Base-by-base conservation (phyloP, 139 green algal species). In the Chlorella sp. region DNA sequence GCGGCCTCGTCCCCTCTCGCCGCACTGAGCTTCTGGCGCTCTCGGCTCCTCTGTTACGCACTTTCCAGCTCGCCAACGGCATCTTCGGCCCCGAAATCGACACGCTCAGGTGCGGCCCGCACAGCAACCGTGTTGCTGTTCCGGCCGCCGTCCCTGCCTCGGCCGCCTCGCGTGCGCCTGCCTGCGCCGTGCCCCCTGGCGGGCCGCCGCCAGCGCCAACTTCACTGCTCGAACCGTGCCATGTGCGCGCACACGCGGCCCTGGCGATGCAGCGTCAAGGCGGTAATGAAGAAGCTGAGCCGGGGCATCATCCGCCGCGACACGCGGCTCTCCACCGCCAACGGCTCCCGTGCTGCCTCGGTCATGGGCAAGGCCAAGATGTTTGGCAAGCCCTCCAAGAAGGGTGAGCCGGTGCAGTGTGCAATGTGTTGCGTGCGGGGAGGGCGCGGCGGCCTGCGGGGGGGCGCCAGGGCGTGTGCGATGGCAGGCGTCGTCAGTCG, bases 201-300 rank as follows among this genome's bases (percentile, higher is more conserved):
- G n/a, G n/a, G n/a, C n/a, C n/a, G n/a, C n/a, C n/a, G n/a, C n/a
- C n/a, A n/a, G n/a, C n/a, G n/a, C n/a, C n/a, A n/a, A n/a, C n/a
- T n/a, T n/a, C n/a, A n/a, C n/a, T n/a, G n/a, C n/a, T n/a, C n/a
- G n/a, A n/a, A n/a, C n/a, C n/a, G n/a, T n/a, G n/a, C n/a, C n/a
- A n/a, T n/a, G n/a, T n/a, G n/a, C n/a, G n/a, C n/a, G n/a, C n/a
- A n/a, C n/a, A n/a, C n/a, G n/a, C n/a, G n/a, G n/a, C n/a, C n/a
- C n/a, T n/a, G n/a, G n/a, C n/a, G n/a, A n/a, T 33, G 46, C 51
- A 74, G 53, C 63, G 67, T 83, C 3, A 83, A 80, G 51, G 42
- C 45, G 41, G 72, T 84, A 21, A 72, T 87, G 67, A 74, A 67
- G 43, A 74, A 73, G 69, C 41, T 83, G 41, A 79, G 70, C 25